phyloP scores from a whole-genome alignment of 1,139 yeast species.

The Eremothecium gossypii region DNA sequence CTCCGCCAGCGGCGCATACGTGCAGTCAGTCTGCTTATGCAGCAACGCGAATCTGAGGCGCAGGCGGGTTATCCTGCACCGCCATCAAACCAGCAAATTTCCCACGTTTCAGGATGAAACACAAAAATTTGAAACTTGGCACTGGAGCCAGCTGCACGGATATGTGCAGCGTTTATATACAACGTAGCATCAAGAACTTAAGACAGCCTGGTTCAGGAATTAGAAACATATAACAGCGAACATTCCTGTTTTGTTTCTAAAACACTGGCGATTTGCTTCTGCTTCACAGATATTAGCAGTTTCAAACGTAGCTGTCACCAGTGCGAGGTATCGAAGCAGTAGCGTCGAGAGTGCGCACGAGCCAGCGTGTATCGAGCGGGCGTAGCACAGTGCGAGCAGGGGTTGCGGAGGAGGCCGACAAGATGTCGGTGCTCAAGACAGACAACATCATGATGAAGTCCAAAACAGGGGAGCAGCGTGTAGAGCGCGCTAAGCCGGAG shows the following conservation, averaged over 20 bases:
- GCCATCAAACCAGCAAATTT: not conserved
- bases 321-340: no score
- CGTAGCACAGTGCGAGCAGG: no score
- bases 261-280: not conserved
- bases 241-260: slow-evolving; percentile 1
- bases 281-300: no score
- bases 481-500: slow-evolving; percentile 5
- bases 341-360: no score
- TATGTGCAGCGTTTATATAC: slow-evolving; percentile 2
- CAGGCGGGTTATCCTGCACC: no score
- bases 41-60: no score
- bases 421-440: slow-evolving; percentile 4
- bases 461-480: not conserved
- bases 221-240: slow-evolving; percentile 1
- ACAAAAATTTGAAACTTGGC: not conserved
- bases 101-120: slow-evolving; percentile 3
- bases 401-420: not conserved
- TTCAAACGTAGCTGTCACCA: no score
- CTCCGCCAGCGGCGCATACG: no score
- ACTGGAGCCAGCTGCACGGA: not conserved
- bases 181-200: not conserved
- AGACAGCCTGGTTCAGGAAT: not conserved
- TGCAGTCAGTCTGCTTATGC: no score
- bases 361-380: no score
- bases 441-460: slow-evolving; percentile 4